Evolutionary conservation across 2,329 filamentous ascomycete species (phyloP), one percentile per base, ranked within the genome.

Genomic region (Pseudopithomyces maydicus): DNA sequence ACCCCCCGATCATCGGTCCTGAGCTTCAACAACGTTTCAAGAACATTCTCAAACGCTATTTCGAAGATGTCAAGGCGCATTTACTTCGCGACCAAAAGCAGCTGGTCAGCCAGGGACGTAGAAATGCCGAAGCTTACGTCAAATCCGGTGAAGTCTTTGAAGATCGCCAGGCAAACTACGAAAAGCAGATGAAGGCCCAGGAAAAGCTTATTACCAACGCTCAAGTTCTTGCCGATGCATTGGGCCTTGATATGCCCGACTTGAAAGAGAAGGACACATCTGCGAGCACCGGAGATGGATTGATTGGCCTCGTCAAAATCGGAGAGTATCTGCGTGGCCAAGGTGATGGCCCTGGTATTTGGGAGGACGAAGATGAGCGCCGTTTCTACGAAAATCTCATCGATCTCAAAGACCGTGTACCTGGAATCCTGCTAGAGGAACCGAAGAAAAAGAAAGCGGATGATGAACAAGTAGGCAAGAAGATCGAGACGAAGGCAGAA

Each of bases 81-180:
- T 83, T 99, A 29, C 76, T 93, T 29, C 89, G 91, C n/a, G 92
- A 98, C 68, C 95, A 99, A 74, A 95, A 96, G 75, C 89, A 90
- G 39, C 88, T 99, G 39, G 85, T 88, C 52, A 87, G 85, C 23
- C 95, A 99, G 78, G 92, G 91, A 52, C 91, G 92, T 61, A 92
- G 94, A 66, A 99, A 99, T 77, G 94, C 95, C 0, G 95, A 99
- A 76, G 95, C 94, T 6, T 99, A 99, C 69, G 94, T 99, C 68
- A 97, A 97, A 71, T 98, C 95, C 36, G 95, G 95, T 2, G 95
- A 99, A 73, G 94, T 99, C 5, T 98, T 99, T 63, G 95, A 99
- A 74, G 95, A 99, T 71, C 90, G 95, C 49, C 95, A 99, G 74
- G 87, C 92, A 52, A 98, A 93, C 71, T 97, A 96, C 65, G 96